Conservation (phyloP, 768 basidiomycete genomes). For the Porpolomopsis calyptriformis region DNA sequence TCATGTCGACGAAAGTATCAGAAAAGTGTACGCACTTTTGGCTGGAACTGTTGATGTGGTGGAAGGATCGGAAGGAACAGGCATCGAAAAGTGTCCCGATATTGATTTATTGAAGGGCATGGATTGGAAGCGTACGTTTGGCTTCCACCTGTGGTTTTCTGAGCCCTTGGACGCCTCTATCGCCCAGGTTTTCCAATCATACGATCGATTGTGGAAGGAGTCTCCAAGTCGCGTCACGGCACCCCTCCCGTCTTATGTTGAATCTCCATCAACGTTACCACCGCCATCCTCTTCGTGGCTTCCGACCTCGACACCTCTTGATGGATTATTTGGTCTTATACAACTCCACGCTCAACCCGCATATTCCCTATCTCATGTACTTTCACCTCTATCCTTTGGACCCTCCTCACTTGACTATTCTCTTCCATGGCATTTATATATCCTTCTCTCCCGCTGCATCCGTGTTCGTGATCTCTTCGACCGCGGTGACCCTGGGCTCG, state of each 20-base stretch:
- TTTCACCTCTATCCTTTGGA: conserved; percentile 65
- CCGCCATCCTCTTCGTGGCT: conserved; percentile 30
- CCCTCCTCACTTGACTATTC: conserved; percentile 71
- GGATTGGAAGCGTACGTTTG: conserved; percentile 94
- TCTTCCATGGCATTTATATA: conserved; percentile 87
- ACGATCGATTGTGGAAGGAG: conserved; percentile 34
- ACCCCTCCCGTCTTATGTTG: conserved; percentile 51
- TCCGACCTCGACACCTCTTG: conserved; percentile 36
- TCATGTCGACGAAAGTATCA: conserved; percentile 54
- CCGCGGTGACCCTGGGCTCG: conserved; percentile 40
- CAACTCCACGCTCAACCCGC: conserved; percentile 65
- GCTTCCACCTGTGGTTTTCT: conserved; percentile 83
- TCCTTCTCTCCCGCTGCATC: conserved; percentile 76
- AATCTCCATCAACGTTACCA: conserved; percentile 16
- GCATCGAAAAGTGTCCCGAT: conserved; percentile 40
- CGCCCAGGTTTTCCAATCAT: conserved; percentile 55
- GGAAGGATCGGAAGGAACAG: conserved; percentile 41
- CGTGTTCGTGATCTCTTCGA: conserved; percentile 83
- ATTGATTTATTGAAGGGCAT: conserved; percentile 58
- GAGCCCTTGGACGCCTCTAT: conserved; percentile 62
- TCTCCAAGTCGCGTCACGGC: conserved; percentile 33
- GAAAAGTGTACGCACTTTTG: conserved; percentile 76
- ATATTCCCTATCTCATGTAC: conserved; percentile 55
- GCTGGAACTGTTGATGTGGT: conserved; percentile 58
- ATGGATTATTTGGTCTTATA: conserved; percentile 77